Percentiles rank a stretch among this genome's conserved stretches.
These are phyloP conservation scores for Diplotaxis tenuifolia DNA, from an alignment of 345 rosid species.

Conservation along the genomic window DNA sequence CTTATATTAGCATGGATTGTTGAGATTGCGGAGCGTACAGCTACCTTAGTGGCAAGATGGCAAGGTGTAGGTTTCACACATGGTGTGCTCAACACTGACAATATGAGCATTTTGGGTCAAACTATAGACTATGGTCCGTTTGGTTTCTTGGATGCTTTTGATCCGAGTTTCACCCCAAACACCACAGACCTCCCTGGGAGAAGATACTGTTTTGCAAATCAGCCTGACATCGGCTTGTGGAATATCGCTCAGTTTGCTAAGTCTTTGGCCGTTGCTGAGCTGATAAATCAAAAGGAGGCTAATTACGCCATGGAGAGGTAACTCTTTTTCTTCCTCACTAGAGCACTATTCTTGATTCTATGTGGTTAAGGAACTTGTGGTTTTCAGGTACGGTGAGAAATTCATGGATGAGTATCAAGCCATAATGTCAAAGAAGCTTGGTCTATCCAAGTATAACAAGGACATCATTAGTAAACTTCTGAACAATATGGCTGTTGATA, in stretches of 20 bases:
- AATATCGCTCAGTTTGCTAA: slow-evolving; percentile 84
- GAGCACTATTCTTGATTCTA: not conserved
- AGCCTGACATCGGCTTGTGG: slow-evolving; percentile 95
- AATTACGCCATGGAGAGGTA: slow-evolving; percentile 96
- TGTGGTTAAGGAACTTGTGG: not conserved
- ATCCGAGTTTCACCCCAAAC: slow-evolving; percentile 94
- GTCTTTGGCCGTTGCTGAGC: slow-evolving; percentile 60
- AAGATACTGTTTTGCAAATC: slow-evolving; percentile 94
- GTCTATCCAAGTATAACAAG: slow-evolving; percentile 89
- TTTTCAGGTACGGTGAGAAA: slow-evolving; percentile 77
- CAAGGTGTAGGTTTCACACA: slow-evolving; percentile 99
- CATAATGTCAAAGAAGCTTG: slow-evolving; percentile 86
- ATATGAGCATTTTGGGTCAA: slow-evolving; percentile 95
- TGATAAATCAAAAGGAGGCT: slow-evolving; percentile 82
- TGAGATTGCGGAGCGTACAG: slow-evolving; percentile 90
- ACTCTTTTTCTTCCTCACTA: not conserved
- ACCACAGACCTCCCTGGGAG: slow-evolving; percentile 98
- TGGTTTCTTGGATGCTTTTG: slow-evolving; percentile 98
- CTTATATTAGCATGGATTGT: slow-evolving; percentile 80
- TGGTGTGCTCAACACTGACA: slow-evolving; percentile 96
- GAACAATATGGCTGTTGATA: slow-evolving; percentile 93
- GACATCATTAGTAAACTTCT: slow-evolving; percentile 78
- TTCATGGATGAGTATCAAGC: slow-evolving; percentile 98
- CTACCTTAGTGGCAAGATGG: slow-evolving; percentile 84
- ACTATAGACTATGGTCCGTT: slow-evolving; percentile 98